phyloP scores from a whole-genome alignment of 2,329 filamentous ascomycete species.

The Blastomyces percursus region DNA sequence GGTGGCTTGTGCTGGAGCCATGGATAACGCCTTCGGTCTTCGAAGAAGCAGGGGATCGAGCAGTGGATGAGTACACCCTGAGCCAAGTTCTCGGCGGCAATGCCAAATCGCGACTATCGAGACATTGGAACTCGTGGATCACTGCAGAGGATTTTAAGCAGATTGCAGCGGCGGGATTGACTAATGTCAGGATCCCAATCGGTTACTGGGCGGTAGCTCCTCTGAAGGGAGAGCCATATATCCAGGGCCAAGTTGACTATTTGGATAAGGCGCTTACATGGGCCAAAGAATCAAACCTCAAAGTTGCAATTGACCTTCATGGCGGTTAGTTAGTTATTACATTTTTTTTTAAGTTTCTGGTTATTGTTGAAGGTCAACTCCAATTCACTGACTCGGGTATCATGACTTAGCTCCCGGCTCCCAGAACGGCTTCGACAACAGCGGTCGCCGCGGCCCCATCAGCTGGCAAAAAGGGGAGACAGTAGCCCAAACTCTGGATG shows the following conservation, averaged over 20 bases:
- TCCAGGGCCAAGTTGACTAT: constrained; percentile 49
- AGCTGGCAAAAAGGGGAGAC: constrained; percentile 31
- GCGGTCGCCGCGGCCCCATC: constrained; percentile 38
- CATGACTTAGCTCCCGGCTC: constrained; percentile 42
- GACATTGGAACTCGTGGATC: constrained; percentile 52
- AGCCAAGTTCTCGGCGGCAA: constrained; percentile 40
- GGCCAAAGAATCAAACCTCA: constrained; percentile 48
- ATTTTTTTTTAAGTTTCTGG: constrained; percentile 7
- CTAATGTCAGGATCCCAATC: constrained; percentile 54
- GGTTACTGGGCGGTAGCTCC: constrained; percentile 54
- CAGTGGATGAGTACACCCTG: constrained; percentile 49
- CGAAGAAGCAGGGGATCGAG: constrained; percentile 37
- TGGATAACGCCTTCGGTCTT: constrained; percentile 56
- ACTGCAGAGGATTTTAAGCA: constrained; percentile 45
- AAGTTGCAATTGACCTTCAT: constrained; percentile 58
- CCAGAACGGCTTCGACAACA: constrained; percentile 60
- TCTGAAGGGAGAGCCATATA: constrained; percentile 47
- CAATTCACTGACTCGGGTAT: background rate
- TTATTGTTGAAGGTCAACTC: background rate
- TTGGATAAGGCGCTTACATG: constrained; percentile 49
- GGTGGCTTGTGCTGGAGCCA: constrained; percentile 54
- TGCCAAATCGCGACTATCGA: constrained; percentile 37
- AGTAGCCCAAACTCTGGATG: constrained; percentile 35
- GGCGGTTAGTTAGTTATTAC: constrained; percentile 41
- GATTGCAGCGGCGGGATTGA: constrained; percentile 48